Percentiles rank a stretch among this genome's conserved stretches.
Evolutionary conservation across 148 eudicot genomes (phyloP).

Genomic region (Salicornia ramosissima): DNA sequence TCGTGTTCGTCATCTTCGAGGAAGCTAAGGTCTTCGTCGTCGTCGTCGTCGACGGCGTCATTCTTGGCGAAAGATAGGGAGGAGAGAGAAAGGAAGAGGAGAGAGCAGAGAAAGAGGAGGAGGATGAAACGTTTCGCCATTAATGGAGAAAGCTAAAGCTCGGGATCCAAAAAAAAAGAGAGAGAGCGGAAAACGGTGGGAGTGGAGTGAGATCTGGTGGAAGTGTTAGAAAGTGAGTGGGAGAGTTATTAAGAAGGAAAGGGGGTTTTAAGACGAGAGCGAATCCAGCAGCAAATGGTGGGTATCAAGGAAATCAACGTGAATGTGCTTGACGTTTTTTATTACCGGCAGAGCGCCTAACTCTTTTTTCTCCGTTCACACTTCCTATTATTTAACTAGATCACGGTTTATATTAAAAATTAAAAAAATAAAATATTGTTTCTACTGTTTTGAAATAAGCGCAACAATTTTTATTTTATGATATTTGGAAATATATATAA

Average conservation of each 20-base stretch:
- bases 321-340: background rate
- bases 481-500: no score
- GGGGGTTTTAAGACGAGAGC: conserved; percentile 1
- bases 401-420: no score
- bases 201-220: conserved; percentile 19
- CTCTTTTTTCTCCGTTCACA: no score
- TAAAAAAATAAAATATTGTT: no score
- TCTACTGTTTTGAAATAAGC: no score
- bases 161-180: background rate
- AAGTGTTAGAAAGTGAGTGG: conserved; percentile 9
- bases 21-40: conserved; percentile 65
- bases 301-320: background rate
- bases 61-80: conserved; percentile 24
- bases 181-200: no score
- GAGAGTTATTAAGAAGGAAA: conserved; percentile 3
- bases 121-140: conserved; percentile 48
- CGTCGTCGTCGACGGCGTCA: conserved; percentile 18
- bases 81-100: conserved; percentile 34
- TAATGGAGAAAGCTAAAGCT: background rate
- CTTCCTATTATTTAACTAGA: no score
- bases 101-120: conserved; percentile 34
- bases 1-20: conserved; percentile 41
- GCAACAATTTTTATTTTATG: no score
- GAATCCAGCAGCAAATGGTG: background rate
- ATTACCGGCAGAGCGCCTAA: background rate